Percentiles rank a stretch among this genome's conserved stretches.
Evolutionary conservation across 306 rosid species (phyloP).

Genomic region (Inga oerstediana): DNA sequence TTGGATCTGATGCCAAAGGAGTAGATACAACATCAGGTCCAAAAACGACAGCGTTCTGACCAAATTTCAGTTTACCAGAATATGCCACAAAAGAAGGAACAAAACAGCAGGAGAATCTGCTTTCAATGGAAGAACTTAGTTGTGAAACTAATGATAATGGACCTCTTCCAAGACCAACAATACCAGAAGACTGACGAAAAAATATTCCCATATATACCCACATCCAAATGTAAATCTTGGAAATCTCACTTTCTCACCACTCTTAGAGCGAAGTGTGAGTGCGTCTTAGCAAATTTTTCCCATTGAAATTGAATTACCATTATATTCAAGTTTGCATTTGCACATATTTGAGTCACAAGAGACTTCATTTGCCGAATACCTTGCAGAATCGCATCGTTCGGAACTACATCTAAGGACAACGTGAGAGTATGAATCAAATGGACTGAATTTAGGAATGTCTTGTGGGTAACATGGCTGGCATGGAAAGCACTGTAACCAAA

Average conservation of each 20-base stretch:
- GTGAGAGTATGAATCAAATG: background rate
- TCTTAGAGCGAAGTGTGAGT: conserved; percentile 36
- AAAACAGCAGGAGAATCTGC: conserved; percentile 53
- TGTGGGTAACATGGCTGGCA: background rate
- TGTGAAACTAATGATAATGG: conserved; percentile 41
- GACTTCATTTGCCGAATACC: too few species aligned
- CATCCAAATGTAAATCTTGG: conserved; percentile 41
- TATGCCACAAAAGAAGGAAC: background rate
- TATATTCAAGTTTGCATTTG: too few species aligned
- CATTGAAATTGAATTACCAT: background rate
- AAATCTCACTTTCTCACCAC: conserved; percentile 3
- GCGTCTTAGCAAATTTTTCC: conserved; percentile 42
- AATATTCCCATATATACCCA: conserved; percentile 36
- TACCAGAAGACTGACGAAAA: conserved; percentile 27
- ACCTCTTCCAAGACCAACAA: conserved; percentile 53
- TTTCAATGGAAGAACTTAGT: conserved; percentile 10
- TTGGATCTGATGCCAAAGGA: background rate
- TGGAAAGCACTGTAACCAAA: background rate
- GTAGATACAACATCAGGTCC: conserved; percentile 38
- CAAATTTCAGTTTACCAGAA: conserved; percentile 42
- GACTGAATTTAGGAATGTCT: background rate
- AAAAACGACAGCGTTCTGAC: background rate
- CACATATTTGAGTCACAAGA: too few species aligned
- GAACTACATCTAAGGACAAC: too few species aligned
- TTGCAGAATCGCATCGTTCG: too few species aligned